A percentile compares a stretch with the other conserved stretches of the same genome.
These are phyloP conservation scores for Cyclocybe cylindracea DNA, from an alignment of 768 basidiomycete genomes.

Conservation along the genomic window DNA sequence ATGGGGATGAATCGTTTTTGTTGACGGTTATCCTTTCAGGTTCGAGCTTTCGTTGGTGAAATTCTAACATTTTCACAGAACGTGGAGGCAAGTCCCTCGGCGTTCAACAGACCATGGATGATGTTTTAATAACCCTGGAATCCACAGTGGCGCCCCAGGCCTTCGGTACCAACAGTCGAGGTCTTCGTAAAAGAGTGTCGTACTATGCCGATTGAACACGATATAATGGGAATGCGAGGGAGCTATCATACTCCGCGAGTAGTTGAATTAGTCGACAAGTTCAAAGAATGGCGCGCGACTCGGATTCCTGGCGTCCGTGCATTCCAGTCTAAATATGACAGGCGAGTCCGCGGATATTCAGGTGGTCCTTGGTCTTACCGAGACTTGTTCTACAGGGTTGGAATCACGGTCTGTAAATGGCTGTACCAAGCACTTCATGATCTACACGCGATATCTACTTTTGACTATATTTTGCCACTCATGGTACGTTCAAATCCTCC, in stretches of 20 bases:
- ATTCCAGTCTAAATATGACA: constrained; percentile 85
- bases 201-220: constrained; percentile 50
- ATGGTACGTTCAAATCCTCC: constrained; percentile 50
- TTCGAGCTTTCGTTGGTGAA: constrained; percentile 76
- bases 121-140: neutral
- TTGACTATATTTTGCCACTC: constrained; percentile 81
- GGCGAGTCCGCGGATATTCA: constrained; percentile 36
- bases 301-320: constrained; percentile 76
- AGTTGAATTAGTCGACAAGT: constrained; percentile 57
- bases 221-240: constrained; percentile 77
- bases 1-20: neutral
- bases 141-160: constrained; percentile 61
- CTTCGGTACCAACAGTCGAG: constrained; percentile 60
- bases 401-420: constrained; percentile 75
- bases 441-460: constrained; percentile 71
- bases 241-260: constrained; percentile 62
- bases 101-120: neutral
- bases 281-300: constrained; percentile 70
- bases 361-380: constrained; percentile 6
- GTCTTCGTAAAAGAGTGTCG: constrained; percentile 72
- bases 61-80: constrained; percentile 71
- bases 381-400: constrained; percentile 43
- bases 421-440: constrained; percentile 75
- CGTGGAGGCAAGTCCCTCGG: constrained; percentile 56
- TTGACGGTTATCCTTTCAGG: constrained; percentile 35